A percentile compares a stretch with the other conserved stretches of the same genome.
These are phyloP conservation scores for Metschnikowia hibisci DNA, from an alignment of 805 yeast genomes.

Conservation along the genomic window DNA sequence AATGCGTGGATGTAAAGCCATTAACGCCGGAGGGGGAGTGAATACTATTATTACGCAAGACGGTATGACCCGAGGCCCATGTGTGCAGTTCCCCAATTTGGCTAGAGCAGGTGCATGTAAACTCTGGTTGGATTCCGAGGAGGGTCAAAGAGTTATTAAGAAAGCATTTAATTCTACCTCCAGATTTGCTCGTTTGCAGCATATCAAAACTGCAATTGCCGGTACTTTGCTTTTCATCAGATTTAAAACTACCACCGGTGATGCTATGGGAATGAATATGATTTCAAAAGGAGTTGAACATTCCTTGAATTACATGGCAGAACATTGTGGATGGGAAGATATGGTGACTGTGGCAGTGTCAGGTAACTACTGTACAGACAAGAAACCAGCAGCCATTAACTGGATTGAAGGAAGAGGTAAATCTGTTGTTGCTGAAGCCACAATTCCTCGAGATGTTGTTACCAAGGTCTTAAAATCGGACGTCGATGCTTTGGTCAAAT, in stretches of 20 bases:
- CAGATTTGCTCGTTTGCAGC: conserved; percentile 92
- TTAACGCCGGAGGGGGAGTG: conserved; percentile 96
- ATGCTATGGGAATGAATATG: conserved; percentile 99
- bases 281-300: conserved; percentile 96
- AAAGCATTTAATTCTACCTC: conserved; percentile 95
- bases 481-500: conserved; percentile 86
- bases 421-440: conserved; percentile 94
- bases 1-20: conserved; percentile 98
- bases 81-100: conserved; percentile 83
- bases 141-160: conserved; percentile 78
- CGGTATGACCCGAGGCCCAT: conserved; percentile 99
- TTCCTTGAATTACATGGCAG: conserved; percentile 78
- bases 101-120: conserved; percentile 91
- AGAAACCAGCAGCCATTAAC: conserved; percentile 95
- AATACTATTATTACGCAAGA: conserved; percentile 87
- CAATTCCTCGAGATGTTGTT: conserved; percentile 79
- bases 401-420: conserved; percentile 99
- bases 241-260: conserved; percentile 98
- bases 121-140: conserved; percentile 92
- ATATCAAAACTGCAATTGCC: conserved; percentile 88
- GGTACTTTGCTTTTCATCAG: conserved; percentile 86
- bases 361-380: conserved; percentile 97
- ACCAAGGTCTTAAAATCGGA: conserved; percentile 81
- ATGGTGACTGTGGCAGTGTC: conserved; percentile 91
- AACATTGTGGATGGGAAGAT: conserved; percentile 88